Base-by-base conservation (phyloP, 441 rosid species). In the Melastoma candidum region DNA sequence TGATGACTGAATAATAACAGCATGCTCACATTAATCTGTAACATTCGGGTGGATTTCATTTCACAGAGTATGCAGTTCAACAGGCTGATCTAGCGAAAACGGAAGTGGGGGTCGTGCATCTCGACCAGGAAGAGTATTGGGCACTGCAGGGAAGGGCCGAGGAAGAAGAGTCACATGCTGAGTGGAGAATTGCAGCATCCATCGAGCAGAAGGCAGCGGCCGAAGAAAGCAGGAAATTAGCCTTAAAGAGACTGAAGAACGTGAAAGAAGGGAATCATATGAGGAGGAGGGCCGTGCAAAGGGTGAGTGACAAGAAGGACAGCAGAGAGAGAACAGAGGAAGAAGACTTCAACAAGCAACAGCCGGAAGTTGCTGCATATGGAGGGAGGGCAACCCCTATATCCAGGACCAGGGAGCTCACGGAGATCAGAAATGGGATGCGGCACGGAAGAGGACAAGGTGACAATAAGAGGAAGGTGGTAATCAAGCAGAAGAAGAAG, bases 111-210 rank as follows among this genome's bases (percentile, higher is more conserved):
- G 25, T 53, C 7, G 68, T 77, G 3, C 47, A 54, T 54, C 46
- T 83, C 10, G 64, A 67, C 9, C 66, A 17, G 10, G 57, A 68
- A 29, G 84, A 74, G 2, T 71, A 72, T 49, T 11, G 45, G 36
- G 71, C 64, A 5, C 54, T 79, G 36, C 67, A 7, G 51, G 54
- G 63, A 54, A 64, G 60, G 71, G 86, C 66, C 1, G 64, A 73
- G 57, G 82, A 83, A 49, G 78, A 76, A 53, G 54, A 61, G 26
- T 61, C 67, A 2, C 68, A 72, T 7, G 76, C 79, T 0, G 62
- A 68, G 7, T 67, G 80, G 90, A 65, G 82, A 48, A 51, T 83
- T 17, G 53, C 75, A 0, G 77, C 68, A 5, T 62, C 84, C 2
- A 3, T 36, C 46, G 80, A 83, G 51, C 81, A 78, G 74, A 79